Evolutionary conservation across 148 eudicot genomes (phyloP), one percentile per base, ranked within the genome.

Genomic region (Diospyros lotus): DNA sequence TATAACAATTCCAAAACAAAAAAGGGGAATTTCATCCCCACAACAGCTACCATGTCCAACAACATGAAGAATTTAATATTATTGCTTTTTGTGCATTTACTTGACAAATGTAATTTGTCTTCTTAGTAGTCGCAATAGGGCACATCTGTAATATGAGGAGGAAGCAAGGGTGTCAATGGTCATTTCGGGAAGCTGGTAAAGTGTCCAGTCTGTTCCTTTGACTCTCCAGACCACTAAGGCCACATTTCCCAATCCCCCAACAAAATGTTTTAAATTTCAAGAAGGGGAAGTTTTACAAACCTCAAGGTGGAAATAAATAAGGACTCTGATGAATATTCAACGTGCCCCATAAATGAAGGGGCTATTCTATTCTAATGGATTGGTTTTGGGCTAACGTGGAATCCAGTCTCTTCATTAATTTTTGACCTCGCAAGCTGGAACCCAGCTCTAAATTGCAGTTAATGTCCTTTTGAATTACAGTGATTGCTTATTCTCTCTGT

Each of bases 121-220:
- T 72, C 72, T 72, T 76, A 28, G 14, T 59, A 78, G 45, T 56
- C 72, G 1, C 38, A 43, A 28, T 72, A 64, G 72, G 75, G 72
- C 48, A 58, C 45, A 10, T 15, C 9, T 15, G 8, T n/a, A 66
- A 68, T 51, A 65, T 17, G 9, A 51, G 9, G 3, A 7, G 28
- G 6, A 14, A 53, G 17, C 6, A 73, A 43, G 76, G 80, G 80
- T 65, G 52, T 46, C 55, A 44, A 64, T 28, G 82, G 9, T 69
- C 7, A 46, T 4, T 48, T 38, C 79, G 71, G 8, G 58, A 1
- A 66, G 14, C 15, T 76, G 68, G 73, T 73, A 73, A 52, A 68
- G 71, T 67, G 28, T 73, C 77, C 62, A 73, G 77, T 68, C 81
- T 68, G 73, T 67, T 68, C 73, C 76, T 64, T 73, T 73, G 73